These are phyloP conservation scores for Schwanniomyces polymorphus DNA, from an alignment of 805 yeast species.

Conservation along the genomic window DNA sequence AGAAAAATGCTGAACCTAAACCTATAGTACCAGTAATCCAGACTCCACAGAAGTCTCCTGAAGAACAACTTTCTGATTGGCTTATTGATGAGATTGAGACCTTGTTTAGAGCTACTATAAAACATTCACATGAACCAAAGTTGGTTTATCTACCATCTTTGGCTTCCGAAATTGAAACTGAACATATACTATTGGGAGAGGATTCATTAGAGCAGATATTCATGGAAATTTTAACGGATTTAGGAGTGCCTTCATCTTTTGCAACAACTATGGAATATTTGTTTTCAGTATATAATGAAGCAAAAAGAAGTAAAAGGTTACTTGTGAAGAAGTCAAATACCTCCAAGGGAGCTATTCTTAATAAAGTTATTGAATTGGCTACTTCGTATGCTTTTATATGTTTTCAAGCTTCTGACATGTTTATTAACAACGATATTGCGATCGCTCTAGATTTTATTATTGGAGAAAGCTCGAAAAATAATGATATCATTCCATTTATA, in stretches of 20 bases:
- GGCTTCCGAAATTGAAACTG: conserved; percentile 19
- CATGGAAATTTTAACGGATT: conserved; percentile 56
- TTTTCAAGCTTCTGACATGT: conserved; percentile 70
- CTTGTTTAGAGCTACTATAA: conserved; percentile 35
- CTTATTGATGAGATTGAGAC: conserved; percentile 32
- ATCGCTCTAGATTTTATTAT: conserved; percentile 24
- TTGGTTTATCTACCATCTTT: conserved; percentile 22
- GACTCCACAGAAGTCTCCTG: conserved; percentile 1
- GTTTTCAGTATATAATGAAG: conserved; percentile 42
- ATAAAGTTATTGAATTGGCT: conserved; percentile 49
- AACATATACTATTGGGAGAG: conserved; percentile 15
- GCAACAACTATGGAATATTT: conserved; percentile 49
- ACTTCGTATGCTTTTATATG: conserved; percentile 67
- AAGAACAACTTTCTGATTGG: conserved; percentile 31
- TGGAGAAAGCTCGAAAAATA: conserved; percentile 6
- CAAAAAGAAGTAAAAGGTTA: conserved; percentile 43
- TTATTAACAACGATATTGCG: conserved; percentile 39
- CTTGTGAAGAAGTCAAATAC: conserved; percentile 41
- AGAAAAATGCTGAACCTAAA: background rate
- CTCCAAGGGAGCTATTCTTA: conserved; percentile 39
- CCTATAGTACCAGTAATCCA: conserved; percentile 1
- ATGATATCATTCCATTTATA: conserved; percentile 40
- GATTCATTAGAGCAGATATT: conserved; percentile 50
- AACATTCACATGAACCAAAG: conserved; percentile 8
- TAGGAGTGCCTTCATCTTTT: conserved; percentile 40